Evolutionary conservation across 2,329 filamentous ascomycete species (phyloP), one percentile per base, ranked within the genome.

Genomic region (Colletotrichum gigasporum): DNA sequence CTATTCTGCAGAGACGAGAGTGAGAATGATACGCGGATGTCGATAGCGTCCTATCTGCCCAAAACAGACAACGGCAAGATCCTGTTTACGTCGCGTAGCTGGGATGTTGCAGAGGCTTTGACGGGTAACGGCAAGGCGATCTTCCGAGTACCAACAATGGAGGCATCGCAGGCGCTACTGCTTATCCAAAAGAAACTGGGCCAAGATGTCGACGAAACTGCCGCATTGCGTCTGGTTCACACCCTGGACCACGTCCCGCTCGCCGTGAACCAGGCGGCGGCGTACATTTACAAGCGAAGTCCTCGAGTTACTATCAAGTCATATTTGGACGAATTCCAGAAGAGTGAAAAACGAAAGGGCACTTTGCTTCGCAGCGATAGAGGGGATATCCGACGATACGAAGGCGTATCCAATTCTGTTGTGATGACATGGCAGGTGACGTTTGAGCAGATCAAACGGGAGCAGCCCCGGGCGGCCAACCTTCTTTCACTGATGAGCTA

Each of bases 401-500:
- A 51, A 1, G 45, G 30, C 0, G 45, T 62, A 2, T 72, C 72
- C 0, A 74, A 73, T 42, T 69, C 76, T 0, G 70, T 79, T 5
- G 2, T 52, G 28, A 55, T 69, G 12, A 75, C 71, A 18, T 75
- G 70, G 72, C 68, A 72, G 51, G 62, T 75, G 57, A 53, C 69
- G 3, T 71, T 75, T 48, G 68, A 72, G 8, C 62, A 78, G n/a
- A 78, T 83, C 37, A 74, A 71, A 9, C 61, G 67, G 2, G 60
- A 68, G 26, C 63, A 71, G 34, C 70, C 63, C 5, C 73, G 72
- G 4, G 82, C 82, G 8, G 73, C 80, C 3, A 68, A 80, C 14
- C 68, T 83, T 9, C 66, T 85, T 0, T 80, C 79, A 1, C 72
- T 84, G 5, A 79, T 84, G 77, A 81, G 80, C 71, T 78, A 80